These are phyloP conservation scores for Microbotryum violaceum DNA, from an alignment of 1,284 basidiomycete genomes.

Conservation along the genomic window DNA sequence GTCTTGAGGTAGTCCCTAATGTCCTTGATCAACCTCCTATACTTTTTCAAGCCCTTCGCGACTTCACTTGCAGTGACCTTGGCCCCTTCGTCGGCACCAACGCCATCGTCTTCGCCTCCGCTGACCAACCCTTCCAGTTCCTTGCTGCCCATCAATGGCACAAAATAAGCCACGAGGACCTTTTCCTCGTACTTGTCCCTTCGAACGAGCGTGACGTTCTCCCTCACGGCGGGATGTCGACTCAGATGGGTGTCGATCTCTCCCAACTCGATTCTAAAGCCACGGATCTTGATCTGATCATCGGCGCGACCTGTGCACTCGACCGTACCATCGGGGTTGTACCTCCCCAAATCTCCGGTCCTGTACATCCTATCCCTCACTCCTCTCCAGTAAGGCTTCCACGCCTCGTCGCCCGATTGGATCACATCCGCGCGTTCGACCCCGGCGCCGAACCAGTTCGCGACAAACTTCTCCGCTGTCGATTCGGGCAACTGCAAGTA, in stretches of 20 bases:
- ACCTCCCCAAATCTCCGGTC: conserved; percentile 92
- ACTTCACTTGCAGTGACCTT: conserved; percentile 47
- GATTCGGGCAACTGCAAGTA: conserved; percentile 75
- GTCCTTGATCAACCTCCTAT: conserved; percentile 82
- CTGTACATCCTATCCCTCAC: conserved; percentile 96
- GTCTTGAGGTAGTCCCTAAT: conserved; percentile 94
- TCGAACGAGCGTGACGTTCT: conserved; percentile 94
- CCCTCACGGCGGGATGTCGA: conserved; percentile 84
- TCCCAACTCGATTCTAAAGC: conserved; percentile 96
- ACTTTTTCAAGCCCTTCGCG: conserved; percentile 66
- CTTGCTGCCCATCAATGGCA: conserved; percentile 67
- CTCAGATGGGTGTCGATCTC: conserved; percentile 97
- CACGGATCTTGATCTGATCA: conserved; percentile 99
- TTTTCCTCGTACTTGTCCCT: conserved; percentile 99
- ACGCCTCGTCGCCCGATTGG: conserved; percentile 53
- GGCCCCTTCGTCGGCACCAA: conserved; percentile 50
- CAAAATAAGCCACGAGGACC: conserved; percentile 95
- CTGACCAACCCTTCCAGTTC: conserved; percentile 66
- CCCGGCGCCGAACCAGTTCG: conserved; percentile 74
- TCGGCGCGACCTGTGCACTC: conserved; percentile 97
- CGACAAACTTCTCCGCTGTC: conserved; percentile 82
- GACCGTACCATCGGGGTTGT: conserved; percentile 85
- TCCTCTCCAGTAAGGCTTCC: conserved; percentile 85
- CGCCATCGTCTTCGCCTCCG: conserved; percentile 43
- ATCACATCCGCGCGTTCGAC: conserved; percentile 63